Percentiles rank a stretch among this genome's conserved stretches.
phyloP scores from a whole-genome alignment of 164 flowering plant genomes.

The Akebia trifoliata region DNA sequence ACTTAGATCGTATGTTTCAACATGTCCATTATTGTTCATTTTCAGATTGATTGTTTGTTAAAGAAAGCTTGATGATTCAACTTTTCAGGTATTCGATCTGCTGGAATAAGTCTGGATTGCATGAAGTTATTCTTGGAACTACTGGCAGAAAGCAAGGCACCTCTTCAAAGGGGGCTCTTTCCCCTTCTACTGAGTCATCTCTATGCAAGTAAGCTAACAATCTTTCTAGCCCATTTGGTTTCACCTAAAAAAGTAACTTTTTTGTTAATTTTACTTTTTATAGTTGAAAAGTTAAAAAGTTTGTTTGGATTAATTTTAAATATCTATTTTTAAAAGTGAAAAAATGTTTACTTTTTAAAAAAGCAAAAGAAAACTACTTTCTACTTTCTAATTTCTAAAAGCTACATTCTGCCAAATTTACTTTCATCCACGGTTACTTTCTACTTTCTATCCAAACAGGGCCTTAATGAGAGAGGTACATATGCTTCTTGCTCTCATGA shows the following conservation, averaged over 20 bases:
- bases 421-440: too few relatives aligned
- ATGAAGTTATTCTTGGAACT: constrained; percentile 96
- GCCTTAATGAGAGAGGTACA: too few relatives aligned
- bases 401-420: too few relatives aligned
- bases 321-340: too few relatives aligned
- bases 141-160: constrained; percentile 99
- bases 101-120: constrained; percentile 79
- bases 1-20: constrained; percentile 4
- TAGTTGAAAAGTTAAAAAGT: too few relatives aligned
- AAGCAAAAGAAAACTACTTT: too few relatives aligned
- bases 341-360: too few relatives aligned
- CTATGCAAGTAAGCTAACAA: constrained; percentile 75
- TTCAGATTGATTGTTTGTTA: neutral
- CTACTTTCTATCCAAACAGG: too few relatives aligned
- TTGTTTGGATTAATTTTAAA: too few relatives aligned
- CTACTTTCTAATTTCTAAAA: too few relatives aligned
- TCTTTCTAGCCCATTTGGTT: neutral
- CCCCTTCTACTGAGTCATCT: constrained; percentile 74
- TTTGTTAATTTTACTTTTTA: neutral
- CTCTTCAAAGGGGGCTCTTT: constrained; percentile 75
- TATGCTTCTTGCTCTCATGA: too few relatives aligned
- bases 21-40: neutral
- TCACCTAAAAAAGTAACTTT: too few relatives aligned
- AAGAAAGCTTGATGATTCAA: constrained; percentile 8
- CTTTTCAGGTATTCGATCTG: constrained; percentile 81